Evolutionary conservation across 2,329 filamentous ascomycete genomes (phyloP).

Genomic region (Grosmannia serpens): DNA sequence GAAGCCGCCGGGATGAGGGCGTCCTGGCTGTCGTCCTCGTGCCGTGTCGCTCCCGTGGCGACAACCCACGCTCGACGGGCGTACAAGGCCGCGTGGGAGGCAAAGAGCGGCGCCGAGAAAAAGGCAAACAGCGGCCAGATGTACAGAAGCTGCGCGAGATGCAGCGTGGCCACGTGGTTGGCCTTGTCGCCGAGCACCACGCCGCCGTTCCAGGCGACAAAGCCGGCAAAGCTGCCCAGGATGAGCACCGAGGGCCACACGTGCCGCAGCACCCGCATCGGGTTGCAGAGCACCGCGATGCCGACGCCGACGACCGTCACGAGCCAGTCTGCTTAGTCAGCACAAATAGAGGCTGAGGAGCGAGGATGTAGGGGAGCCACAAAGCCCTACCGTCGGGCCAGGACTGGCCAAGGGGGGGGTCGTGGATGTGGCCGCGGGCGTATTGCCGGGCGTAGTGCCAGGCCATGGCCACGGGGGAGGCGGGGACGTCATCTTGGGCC

Average conservation of each 20-base stretch:
- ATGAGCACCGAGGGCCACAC: slow-evolving; percentile 52
- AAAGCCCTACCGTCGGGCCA: slow-evolving; percentile 37
- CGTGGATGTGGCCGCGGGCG: slow-evolving; percentile 42
- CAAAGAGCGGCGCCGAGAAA: slow-evolving; percentile 72
- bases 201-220: slow-evolving; percentile 78
- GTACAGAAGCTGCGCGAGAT: slow-evolving; percentile 88
- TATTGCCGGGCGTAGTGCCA: slow-evolving; percentile 30
- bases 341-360: neutral
- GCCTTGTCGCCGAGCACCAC: slow-evolving; percentile 93
- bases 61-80: no score
- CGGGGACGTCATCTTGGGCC: slow-evolving; percentile 10
- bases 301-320: slow-evolving; percentile 52
- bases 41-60: neutral
- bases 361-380: no score
- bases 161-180: slow-evolving; percentile 82
- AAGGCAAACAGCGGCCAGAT: slow-evolving; percentile 84
- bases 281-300: slow-evolving; percentile 42
- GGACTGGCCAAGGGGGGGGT: slow-evolving; percentile 34
- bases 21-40: neutral
- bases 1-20: neutral
- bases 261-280: slow-evolving; percentile 30
- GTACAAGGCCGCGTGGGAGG: slow-evolving; percentile 17
- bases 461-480: slow-evolving; percentile 22
- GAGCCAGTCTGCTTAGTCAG: slow-evolving; percentile 33
- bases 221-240: slow-evolving; percentile 55